Evolutionary conservation across 768 basidiomycete genomes (phyloP).

Genomic region (Tubosaeta sp.): DNA sequence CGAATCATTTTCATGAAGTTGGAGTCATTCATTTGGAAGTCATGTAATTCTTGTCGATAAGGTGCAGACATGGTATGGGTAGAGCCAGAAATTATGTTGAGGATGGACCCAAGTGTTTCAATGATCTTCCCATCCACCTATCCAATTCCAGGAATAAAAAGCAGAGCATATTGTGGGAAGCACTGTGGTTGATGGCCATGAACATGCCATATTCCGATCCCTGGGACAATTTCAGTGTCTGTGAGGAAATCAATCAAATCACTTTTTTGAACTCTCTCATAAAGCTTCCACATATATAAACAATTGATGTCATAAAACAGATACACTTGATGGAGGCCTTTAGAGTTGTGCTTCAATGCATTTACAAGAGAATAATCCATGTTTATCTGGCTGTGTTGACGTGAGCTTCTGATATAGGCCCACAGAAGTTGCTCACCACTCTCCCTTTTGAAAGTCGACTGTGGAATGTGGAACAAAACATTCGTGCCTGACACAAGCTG

Average conservation of each 20-base stretch:
- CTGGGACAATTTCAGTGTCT: conserved; percentile 2
- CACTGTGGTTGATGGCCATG: conserved; percentile 9
- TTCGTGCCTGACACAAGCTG: neutral
- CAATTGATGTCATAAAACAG: conserved; percentile 6
- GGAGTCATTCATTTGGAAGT: neutral
- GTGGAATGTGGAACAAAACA: neutral
- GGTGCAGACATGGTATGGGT: neutral
- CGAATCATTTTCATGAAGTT: neutral
- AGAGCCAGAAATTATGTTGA: neutral
- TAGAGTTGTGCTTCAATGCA: neutral
- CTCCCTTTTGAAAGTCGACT: neutral
- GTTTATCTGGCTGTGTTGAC: conserved; percentile 2
- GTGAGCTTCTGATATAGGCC: too few species aligned
- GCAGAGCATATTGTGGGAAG: neutral
- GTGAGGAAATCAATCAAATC: neutral
- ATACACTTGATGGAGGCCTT: accelerated
- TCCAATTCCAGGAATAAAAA: neutral
- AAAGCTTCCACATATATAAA: neutral
- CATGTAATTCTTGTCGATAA: neutral
- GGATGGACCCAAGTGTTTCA: neutral
- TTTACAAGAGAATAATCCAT: conserved; percentile 2
- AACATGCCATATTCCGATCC: conserved; percentile 25
- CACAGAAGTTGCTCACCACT: neutral
- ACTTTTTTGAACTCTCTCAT: neutral
- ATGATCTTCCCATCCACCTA: conserved; percentile 7